phyloP scores from a whole-genome alignment of 225 moss, liverwort and hornwort species.

The Marchantia polymorpha region DNA sequence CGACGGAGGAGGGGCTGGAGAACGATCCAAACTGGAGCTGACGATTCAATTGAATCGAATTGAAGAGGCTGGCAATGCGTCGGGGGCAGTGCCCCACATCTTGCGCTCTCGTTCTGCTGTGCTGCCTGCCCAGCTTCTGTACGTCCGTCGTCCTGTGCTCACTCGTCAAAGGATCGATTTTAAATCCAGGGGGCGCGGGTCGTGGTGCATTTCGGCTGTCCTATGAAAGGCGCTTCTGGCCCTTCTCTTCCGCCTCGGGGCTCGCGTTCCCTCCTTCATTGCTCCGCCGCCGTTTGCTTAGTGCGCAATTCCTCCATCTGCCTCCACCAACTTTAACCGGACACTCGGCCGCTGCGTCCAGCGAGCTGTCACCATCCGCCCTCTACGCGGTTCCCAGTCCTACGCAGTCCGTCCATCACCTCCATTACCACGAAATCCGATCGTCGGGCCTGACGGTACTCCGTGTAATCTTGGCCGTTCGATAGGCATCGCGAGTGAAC shows the following conservation, averaged over 20 bases:
- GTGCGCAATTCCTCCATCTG: not conserved
- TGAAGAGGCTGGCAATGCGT: not conserved
- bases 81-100: conserved; percentile 10
- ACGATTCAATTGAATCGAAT: not conserved
- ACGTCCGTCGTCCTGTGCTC: not conserved
- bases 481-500: too few relatives aligned
- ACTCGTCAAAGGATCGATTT: not conserved
- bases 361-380: too few relatives aligned
- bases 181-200: not conserved
- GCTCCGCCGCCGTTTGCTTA: not conserved
- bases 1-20: too few relatives aligned
- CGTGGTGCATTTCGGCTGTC: not conserved
- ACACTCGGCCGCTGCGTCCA: too few relatives aligned
- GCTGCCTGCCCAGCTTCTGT: not conserved
- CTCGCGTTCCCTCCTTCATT: not conserved
- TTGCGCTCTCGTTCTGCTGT: not conserved
- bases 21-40: too few relatives aligned
- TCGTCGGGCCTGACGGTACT: not conserved
- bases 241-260: not conserved
- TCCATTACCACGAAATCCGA: not conserved
- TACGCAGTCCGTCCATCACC: not conserved
- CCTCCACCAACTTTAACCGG: not conserved
- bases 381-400: not conserved
- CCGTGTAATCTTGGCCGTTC: too few relatives aligned
- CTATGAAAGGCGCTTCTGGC: not conserved